These are phyloP conservation scores for Tylopilus subfusipes DNA, from an alignment of 768 basidiomycete species.

Conservation along the genomic window DNA sequence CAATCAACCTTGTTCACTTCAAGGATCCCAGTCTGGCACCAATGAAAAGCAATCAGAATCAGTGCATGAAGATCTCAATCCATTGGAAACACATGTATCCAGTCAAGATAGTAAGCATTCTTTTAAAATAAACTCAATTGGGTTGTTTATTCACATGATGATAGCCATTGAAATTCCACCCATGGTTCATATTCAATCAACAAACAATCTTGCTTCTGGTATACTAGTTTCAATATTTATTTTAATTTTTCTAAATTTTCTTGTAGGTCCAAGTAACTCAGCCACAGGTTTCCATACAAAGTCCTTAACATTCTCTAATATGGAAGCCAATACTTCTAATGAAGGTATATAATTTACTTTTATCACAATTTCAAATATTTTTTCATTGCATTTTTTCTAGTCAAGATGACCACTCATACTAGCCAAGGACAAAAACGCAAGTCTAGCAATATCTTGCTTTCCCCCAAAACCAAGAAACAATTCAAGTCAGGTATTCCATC, in stretches of 20 bases:
- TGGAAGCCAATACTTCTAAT: background rate
- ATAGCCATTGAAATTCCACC: background rate
- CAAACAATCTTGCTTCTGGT: background rate
- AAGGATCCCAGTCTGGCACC: background rate
- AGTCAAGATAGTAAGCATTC: background rate
- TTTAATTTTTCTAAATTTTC: background rate
- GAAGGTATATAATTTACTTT: background rate
- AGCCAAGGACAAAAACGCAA: background rate
- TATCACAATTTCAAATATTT: background rate
- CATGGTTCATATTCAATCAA: no score
- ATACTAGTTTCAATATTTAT: background rate
- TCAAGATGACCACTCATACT: background rate
- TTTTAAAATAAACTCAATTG: background rate
- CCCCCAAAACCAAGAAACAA: background rate
- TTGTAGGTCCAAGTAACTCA: background rate
- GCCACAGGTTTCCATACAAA: background rate
- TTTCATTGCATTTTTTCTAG: background rate
- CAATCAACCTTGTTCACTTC: background rate
- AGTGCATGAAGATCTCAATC: background rate
- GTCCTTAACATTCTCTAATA: background rate
- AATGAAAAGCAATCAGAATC: background rate
- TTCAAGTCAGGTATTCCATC: background rate
- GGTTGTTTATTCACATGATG: background rate
- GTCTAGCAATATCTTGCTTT: background rate
- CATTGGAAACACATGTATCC: background rate